phyloP scores from a whole-genome alignment of 176 grass and related monocot genomes.

The Eragrostis curvula region DNA sequence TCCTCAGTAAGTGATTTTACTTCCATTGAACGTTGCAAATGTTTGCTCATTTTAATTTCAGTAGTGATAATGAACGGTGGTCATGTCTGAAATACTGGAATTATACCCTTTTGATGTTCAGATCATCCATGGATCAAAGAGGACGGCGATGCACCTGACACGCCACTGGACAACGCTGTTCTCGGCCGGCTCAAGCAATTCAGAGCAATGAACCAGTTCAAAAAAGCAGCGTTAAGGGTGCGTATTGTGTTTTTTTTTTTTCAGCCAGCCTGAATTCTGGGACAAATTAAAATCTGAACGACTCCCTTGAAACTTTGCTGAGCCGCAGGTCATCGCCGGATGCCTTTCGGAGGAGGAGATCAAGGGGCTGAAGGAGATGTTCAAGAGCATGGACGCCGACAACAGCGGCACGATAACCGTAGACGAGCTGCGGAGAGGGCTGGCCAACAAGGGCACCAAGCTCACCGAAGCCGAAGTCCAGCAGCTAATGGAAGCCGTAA shows the following conservation, averaged over 20 bases:
- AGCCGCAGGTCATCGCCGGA: slow-evolving; percentile 61
- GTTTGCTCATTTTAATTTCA: background rate
- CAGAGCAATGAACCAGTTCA: slow-evolving; percentile 93
- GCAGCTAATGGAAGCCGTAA: slow-evolving; percentile 86
- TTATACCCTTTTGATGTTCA: background rate
- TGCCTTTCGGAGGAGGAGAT: slow-evolving; percentile 93
- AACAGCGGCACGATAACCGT: slow-evolving; percentile 84
- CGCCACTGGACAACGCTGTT: slow-evolving; percentile 79
- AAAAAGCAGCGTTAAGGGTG: slow-evolving; percentile 73
- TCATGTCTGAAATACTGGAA: background rate
- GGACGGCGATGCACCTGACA: slow-evolving; percentile 85
- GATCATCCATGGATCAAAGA: slow-evolving; percentile 90
- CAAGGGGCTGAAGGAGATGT: slow-evolving; percentile 85
- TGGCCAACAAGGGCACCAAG: slow-evolving; percentile 84
- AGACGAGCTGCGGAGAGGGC: slow-evolving; percentile 67
- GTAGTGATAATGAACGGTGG: background rate
- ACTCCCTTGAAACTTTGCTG: background rate
- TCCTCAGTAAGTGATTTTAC: slow-evolving; percentile 57
- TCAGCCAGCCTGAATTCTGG: background rate
- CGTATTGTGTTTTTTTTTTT: background rate
- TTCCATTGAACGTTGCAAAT: background rate
- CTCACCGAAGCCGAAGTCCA: slow-evolving; percentile 71
- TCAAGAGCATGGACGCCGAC: slow-evolving; percentile 81
- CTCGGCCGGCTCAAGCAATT: slow-evolving; percentile 84
- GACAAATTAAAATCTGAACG: background rate